Percentiles rank a stretch among this genome's conserved stretches.
Evolutionary conservation across 2,329 filamentous ascomycete genomes (phyloP).

Genomic region (Hypoxylon sp.): DNA sequence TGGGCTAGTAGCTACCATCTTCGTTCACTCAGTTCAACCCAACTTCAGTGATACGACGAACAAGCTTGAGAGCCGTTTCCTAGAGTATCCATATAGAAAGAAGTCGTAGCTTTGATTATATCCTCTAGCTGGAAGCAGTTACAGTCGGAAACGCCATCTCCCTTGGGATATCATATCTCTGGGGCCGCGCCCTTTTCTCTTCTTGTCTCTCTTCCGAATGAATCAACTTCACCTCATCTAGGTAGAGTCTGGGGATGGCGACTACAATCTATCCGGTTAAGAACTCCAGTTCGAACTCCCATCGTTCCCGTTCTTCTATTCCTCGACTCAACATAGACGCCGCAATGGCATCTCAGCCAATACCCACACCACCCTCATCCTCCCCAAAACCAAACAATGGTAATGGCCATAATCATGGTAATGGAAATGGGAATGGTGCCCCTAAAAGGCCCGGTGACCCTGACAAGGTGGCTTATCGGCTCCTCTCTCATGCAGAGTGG

Average conservation of each 20-base stretch:
- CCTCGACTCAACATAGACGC: constrained; percentile 36
- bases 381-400: constrained; percentile 28
- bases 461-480: constrained; percentile 51
- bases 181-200: constrained; percentile 4
- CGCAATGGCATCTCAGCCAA: constrained; percentile 31
- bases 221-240: constrained; percentile 23
- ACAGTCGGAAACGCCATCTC: constrained; percentile 14
- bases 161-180: constrained; percentile 1
- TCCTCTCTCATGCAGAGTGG: constrained; percentile 63
- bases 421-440: not conserved
- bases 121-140: not conserved
- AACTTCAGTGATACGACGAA: constrained; percentile 2
- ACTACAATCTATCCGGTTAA: constrained; percentile 41
- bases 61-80: constrained; percentile 17
- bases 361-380: constrained; percentile 19
- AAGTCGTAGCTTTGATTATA: constrained; percentile 13
- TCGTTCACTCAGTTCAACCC: not conserved
- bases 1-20: constrained; percentile 1
- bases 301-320: constrained; percentile 37
- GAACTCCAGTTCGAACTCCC: constrained; percentile 22
- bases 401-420: constrained; percentile 10
- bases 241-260: constrained; percentile 35
- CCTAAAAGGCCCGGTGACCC: constrained; percentile 20
- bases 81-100: not conserved
- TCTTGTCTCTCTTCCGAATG: constrained; percentile 2